A percentile compares a stretch with the other conserved stretches of the same genome.
Conservation (phyloP, 2,329 filamentous ascomycete species). For the Biscogniauxia sp. region DNA sequence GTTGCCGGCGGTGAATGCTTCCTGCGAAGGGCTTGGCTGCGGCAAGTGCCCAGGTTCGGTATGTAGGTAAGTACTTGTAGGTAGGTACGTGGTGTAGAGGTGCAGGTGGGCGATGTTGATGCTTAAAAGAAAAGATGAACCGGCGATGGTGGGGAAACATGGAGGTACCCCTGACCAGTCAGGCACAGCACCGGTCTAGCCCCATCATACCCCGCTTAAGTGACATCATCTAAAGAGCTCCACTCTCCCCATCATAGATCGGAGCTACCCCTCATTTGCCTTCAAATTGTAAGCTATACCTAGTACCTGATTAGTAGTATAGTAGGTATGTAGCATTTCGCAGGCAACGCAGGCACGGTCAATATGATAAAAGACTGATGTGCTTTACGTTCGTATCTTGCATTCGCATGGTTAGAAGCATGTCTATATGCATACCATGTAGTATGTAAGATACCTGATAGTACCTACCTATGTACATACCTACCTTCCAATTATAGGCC, state of each 20-base stretch:
- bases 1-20: no score
- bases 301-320: no score
- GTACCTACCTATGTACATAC: no score
- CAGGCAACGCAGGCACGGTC: background rate
- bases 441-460: no score
- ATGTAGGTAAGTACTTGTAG: no score
- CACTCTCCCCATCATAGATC: slow-evolving; percentile 1
- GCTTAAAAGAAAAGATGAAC: background rate
- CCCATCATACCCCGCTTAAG: background rate
- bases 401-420: background rate
- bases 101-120: background rate
- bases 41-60: no score
- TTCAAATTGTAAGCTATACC: no score
- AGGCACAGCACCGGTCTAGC: background rate
- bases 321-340: background rate
- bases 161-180: background rate
- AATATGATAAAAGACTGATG: background rate
- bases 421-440: no score
- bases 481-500: no score
- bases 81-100: no score
- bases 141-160: background rate
- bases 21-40: no score
- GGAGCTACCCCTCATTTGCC: slow-evolving; percentile 6
- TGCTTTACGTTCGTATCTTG: background rate
- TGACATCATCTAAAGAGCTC: background rate